phyloP scores from a whole-genome alignment of 129 eudicot species.

The Pittosporum tobira region DNA sequence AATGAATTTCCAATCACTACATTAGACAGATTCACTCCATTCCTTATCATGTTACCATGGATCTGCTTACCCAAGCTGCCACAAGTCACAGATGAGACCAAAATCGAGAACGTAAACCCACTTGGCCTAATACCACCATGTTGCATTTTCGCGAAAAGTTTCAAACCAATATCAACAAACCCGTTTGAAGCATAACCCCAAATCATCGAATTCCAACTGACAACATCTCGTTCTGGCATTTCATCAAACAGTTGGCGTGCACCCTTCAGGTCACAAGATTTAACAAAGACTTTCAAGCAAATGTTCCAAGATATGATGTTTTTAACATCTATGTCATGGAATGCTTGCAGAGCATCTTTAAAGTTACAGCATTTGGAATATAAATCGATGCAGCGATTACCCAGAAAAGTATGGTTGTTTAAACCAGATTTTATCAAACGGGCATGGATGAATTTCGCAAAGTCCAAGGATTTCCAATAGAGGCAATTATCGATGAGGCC shows the following conservation, averaged over 20 bases:
- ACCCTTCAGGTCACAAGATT: constrained; percentile 21
- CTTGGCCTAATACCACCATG: constrained; percentile 39
- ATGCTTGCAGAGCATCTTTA: constrained; percentile 39
- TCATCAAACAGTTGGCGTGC: constrained; percentile 56
- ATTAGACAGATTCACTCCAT: constrained; percentile 24
- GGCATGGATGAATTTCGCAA: constrained; percentile 46
- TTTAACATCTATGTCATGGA: constrained; percentile 46
- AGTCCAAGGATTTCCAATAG: constrained; percentile 28
- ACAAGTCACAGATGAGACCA: constrained; percentile 26
- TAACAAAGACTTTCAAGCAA: constrained; percentile 39
- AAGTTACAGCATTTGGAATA: constrained; percentile 31
- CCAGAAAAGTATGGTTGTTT: constrained; percentile 39
- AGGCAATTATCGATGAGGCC: constrained; percentile 34
- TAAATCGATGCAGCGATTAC: constrained; percentile 52
- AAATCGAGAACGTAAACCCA: constrained; percentile 49
- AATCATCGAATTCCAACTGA: constrained; percentile 59
- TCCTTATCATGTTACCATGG: constrained; percentile 45
- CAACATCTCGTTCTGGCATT: constrained; percentile 65
- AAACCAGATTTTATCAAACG: constrained; percentile 51
- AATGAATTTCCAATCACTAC: constrained; percentile 64
- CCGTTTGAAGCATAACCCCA: constrained; percentile 44
- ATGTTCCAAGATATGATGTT: constrained; percentile 75
- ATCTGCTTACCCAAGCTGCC: constrained; percentile 37
- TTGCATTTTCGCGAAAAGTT: constrained; percentile 40
- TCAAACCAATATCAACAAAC: constrained; percentile 20